phyloP scores from a whole-genome alignment of 495 filamentous ascomycete genomes.

The Lineolata rhizophorae region DNA sequence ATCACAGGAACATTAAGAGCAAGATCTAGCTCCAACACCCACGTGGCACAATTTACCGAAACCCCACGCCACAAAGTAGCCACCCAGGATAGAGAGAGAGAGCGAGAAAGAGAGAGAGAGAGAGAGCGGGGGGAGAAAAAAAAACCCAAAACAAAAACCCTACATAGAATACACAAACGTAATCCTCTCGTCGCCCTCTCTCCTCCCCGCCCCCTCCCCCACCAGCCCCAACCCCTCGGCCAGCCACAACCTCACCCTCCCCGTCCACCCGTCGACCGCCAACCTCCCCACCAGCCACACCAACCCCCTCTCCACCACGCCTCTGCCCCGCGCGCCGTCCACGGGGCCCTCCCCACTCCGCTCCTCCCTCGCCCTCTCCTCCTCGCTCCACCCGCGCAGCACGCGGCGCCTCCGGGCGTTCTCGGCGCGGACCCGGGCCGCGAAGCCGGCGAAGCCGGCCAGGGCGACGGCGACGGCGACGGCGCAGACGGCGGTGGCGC shows the following conservation, averaged over 20 bases:
- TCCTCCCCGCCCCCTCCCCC: neutral
- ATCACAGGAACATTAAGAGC: too few relatives aligned
- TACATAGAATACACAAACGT: neutral
- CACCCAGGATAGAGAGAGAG: too few relatives aligned
- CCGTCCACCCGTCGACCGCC: slow-evolving; percentile 4
- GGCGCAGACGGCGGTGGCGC: slow-evolving; percentile 24
- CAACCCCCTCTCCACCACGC: neutral
- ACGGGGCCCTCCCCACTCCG: slow-evolving; percentile 8
- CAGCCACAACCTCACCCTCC: slow-evolving; percentile 8
- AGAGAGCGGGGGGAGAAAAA: too few relatives aligned
- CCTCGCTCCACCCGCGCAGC: slow-evolving; percentile 8
- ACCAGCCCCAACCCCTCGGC: slow-evolving; percentile 11
- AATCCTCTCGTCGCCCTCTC: neutral
- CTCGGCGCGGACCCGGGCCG: slow-evolving; percentile 14
- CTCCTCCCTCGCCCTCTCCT: slow-evolving; percentile 7
- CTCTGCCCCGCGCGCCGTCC: slow-evolving; percentile 2
- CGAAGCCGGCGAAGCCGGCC: slow-evolving; percentile 21
- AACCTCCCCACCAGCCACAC: slow-evolving; percentile 3
- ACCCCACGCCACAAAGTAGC: too few relatives aligned
- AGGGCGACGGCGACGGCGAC: slow-evolving; percentile 19
- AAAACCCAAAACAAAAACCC: too few relatives aligned
- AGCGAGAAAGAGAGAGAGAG: too few relatives aligned
- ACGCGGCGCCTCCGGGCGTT: slow-evolving; percentile 15
- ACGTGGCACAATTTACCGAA: too few relatives aligned
- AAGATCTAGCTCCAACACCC: too few relatives aligned